Evolutionary conservation across 768 basidiomycete species (phyloP).

Genomic region (Boletus subparvulus): DNA sequence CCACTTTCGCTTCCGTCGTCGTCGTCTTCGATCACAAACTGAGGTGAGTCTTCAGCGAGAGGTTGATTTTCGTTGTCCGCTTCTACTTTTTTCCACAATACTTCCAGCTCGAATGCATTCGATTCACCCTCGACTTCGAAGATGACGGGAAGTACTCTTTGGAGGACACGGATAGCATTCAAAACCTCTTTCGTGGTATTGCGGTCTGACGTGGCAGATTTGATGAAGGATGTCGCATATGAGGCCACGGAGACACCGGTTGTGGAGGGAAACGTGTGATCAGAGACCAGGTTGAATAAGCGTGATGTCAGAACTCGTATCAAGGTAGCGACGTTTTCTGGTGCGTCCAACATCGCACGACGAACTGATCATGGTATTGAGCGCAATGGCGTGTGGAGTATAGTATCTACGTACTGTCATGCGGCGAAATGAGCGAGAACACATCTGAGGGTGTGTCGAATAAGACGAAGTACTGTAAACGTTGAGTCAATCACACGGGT

Average conservation of each 20-base stretch:
- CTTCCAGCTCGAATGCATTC: slow-evolving; percentile 70
- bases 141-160: slow-evolving; percentile 86
- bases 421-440: slow-evolving; percentile 82
- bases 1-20: slow-evolving; percentile 43
- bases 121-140: slow-evolving; percentile 78
- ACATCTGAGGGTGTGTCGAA: slow-evolving; percentile 92
- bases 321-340: slow-evolving; percentile 84
- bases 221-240: slow-evolving; percentile 71
- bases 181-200: slow-evolving; percentile 84
- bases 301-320: slow-evolving; percentile 67
- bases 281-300: slow-evolving; percentile 71
- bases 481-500: background rate
- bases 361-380: slow-evolving; percentile 54
- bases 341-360: slow-evolving; percentile 75
- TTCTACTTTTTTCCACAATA: slow-evolving; percentile 77
- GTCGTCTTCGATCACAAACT: slow-evolving; percentile 91
- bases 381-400: background rate
- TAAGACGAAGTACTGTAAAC: slow-evolving; percentile 67
- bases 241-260: slow-evolving; percentile 57
- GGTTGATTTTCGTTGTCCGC: slow-evolving; percentile 38
- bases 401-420: slow-evolving; percentile 63
- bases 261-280: slow-evolving; percentile 76
- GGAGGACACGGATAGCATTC: slow-evolving; percentile 89
- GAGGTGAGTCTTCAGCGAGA: slow-evolving; percentile 39
- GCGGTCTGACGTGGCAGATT: slow-evolving; percentile 50